Conservation (phyloP, 106 monocot genomes). For the Triglochin maritima region DNA sequence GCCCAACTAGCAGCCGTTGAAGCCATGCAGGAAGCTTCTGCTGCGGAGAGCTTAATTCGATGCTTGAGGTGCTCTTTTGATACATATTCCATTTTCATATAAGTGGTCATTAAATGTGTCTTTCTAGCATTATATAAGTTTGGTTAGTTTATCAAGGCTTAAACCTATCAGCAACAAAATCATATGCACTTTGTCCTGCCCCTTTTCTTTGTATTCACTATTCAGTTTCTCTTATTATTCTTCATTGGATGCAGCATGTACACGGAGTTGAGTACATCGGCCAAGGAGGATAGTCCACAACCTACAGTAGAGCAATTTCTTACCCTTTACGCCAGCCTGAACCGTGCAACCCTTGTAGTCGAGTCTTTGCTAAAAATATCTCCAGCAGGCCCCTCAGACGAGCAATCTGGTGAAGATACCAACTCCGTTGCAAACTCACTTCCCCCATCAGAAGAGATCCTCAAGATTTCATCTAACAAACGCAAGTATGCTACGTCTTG, state of each 20-base stretch:
- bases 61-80: constrained; percentile 45
- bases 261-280: constrained; percentile 48
- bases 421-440: background rate
- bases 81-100: too few relatives aligned
- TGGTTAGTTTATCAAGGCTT: too few relatives aligned
- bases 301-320: constrained; percentile 78
- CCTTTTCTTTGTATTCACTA: background rate
- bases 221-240: background rate
- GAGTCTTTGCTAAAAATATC: constrained; percentile 39
- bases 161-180: too few relatives aligned
- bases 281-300: constrained; percentile 59
- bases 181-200: background rate
- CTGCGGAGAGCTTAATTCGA: constrained; percentile 57
- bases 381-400: constrained; percentile 11
- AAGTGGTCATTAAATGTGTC: background rate
- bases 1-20: constrained; percentile 60
- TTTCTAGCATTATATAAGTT: too few relatives aligned
- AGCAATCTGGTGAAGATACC: constrained; percentile 12
- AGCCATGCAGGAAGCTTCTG: constrained; percentile 71
- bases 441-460: constrained; percentile 24
- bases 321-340: constrained; percentile 38
- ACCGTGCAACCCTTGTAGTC: constrained; percentile 27
- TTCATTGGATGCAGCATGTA: constrained; percentile 42
- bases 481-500: constrained; percentile 37
- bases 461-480: constrained; percentile 24